These are phyloP conservation scores for Quercus aquifolioides DNA, from an alignment of 306 rosid genomes.

Conservation along the genomic window DNA sequence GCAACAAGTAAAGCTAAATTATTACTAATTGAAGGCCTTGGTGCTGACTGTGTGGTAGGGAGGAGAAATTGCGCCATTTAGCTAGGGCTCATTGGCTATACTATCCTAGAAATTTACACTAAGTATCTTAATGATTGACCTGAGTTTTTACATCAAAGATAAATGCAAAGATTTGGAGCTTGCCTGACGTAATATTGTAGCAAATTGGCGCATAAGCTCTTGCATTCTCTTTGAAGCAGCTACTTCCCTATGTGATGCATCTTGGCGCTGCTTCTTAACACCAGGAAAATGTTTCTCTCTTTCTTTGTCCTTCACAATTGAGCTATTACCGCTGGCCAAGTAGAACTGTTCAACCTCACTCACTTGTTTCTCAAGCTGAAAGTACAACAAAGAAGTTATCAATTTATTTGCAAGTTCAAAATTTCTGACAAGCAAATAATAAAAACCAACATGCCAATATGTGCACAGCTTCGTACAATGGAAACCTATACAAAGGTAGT, in stretches of 20 bases:
- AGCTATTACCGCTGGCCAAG: constrained; percentile 21
- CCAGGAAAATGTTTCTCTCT: constrained; percentile 45
- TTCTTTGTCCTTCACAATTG: constrained; percentile 45
- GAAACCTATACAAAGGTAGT: neutral
- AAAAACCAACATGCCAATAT: neutral
- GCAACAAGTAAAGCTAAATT: neutral
- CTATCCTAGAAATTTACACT: neutral
- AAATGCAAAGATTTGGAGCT: neutral
- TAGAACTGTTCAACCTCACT: constrained; percentile 56
- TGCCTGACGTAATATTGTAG: constrained; percentile 66
- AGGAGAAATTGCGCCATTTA: too few relatives aligned
- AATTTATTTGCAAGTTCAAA: constrained; percentile 7
- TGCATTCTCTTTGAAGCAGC: constrained; percentile 60
- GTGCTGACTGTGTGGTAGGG: too few relatives aligned
- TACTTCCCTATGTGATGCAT: constrained; percentile 47
- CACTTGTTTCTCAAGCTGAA: constrained; percentile 70
- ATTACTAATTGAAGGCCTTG: neutral
- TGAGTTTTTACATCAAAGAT: neutral
- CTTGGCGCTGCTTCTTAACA: constrained; percentile 49
- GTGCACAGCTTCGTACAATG: neutral
- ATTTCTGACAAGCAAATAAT: neutral
- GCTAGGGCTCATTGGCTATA: neutral
- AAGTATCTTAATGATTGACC: neutral
- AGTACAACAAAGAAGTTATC: constrained; percentile 9
- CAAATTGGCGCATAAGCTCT: constrained; percentile 65